Conservation (phyloP, 2,329 filamentous ascomycete species). For the Venturia oleaginea region DNA sequence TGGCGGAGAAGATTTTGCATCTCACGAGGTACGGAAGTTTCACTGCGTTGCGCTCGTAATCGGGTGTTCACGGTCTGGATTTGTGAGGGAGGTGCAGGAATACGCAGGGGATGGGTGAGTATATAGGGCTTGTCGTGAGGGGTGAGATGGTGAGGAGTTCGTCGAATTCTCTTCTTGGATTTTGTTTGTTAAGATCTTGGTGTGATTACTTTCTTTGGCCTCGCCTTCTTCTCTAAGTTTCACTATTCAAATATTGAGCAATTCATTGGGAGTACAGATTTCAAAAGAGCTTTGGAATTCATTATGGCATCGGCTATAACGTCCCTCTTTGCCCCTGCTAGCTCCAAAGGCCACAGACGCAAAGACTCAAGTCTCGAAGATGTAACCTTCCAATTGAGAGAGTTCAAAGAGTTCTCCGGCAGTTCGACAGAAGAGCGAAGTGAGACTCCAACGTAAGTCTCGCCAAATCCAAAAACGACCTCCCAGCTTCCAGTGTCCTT, state of each 20-base stretch:
- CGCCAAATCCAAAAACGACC: background rate
- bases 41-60: background rate
- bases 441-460: slow-evolving; percentile 3
- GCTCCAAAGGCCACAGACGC: background rate
- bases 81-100: background rate
- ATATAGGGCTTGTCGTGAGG: background rate
- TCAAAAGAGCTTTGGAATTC: background rate
- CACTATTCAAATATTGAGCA: too few species aligned
- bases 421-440: background rate
- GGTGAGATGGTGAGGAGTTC: background rate
- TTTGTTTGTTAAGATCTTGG: background rate
- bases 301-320: background rate
- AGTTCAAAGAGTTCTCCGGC: slow-evolving; percentile 8
- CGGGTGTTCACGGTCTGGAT: background rate
- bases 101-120: background rate
- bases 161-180: background rate
- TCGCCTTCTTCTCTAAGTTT: too few species aligned
- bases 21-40: too few species aligned
- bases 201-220: background rate
- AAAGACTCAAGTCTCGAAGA: slow-evolving; percentile 10
- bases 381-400: background rate
- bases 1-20: too few species aligned
- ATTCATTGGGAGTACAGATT: too few species aligned
- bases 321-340: background rate
- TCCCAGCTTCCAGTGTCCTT: too few species aligned